A percentile compares a stretch with the other conserved stretches of the same genome.
These are phyloP conservation scores for Alliaria petiolata DNA, from an alignment of 345 rosid genomes.

Conservation along the genomic window DNA sequence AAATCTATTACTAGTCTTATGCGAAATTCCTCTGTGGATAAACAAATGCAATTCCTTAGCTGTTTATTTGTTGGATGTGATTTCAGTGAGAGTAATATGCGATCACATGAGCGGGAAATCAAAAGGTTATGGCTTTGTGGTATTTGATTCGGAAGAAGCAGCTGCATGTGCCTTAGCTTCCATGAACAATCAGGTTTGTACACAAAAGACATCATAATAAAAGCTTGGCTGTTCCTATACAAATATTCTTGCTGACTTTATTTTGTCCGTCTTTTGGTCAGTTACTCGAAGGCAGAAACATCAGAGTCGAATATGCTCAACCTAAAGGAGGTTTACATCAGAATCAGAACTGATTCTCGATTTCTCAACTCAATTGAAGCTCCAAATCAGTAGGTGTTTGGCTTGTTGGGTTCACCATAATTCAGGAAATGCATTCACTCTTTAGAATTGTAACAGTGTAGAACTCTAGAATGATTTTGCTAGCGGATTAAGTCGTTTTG, in stretches of 20 bases:
- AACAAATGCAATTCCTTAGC: neutral
- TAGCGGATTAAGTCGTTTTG: neutral
- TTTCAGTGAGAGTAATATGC: constrained; percentile 59
- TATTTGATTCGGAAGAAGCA: constrained; percentile 50
- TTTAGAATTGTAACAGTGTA: neutral
- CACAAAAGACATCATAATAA: neutral
- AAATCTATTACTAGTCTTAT: neutral
- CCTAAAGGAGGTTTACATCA: constrained; percentile 21
- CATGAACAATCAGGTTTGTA: constrained; percentile 57
- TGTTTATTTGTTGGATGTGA: neutral
- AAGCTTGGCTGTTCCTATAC: neutral
- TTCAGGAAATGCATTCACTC: neutral
- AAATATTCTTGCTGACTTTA: neutral
- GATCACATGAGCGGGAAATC: constrained; percentile 64
- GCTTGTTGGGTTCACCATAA: neutral
- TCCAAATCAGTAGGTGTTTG: neutral
- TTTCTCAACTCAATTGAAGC: neutral
- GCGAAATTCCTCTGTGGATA: neutral
- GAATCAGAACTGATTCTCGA: neutral
- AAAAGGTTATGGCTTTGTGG: constrained; percentile 73
- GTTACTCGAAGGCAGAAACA: constrained; percentile 67
- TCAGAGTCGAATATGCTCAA: constrained; percentile 50
- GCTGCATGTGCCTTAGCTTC: constrained; percentile 53
- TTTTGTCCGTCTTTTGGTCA: constrained; percentile 23
- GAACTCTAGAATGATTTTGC: neutral